Conservation (phyloP, 768 basidiomycete species). For the Holtermanniella nyarrowii region DNA sequence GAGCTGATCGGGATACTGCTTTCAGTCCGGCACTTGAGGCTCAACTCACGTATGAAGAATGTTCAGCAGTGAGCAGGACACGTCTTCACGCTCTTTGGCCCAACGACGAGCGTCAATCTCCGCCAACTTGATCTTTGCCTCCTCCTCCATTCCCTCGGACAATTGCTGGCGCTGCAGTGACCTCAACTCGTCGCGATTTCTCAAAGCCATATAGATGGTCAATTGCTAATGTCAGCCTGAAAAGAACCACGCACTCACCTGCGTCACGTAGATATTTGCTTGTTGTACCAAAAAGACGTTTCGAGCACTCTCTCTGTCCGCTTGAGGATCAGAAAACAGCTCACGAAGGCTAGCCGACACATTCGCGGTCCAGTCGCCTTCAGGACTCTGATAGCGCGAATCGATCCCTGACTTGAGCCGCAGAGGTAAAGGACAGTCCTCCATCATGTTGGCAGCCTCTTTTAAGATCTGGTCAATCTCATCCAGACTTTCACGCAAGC, state of each 20-base stretch:
- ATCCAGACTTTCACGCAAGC: slow-evolving; percentile 47
- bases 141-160: not conserved
- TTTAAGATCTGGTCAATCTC: slow-evolving; percentile 72
- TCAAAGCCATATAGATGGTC: slow-evolving; percentile 81
- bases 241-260: slow-evolving; percentile 47
- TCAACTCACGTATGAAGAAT: slow-evolving; percentile 45
- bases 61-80: slow-evolving; percentile 74
- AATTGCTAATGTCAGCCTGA: slow-evolving; percentile 85
- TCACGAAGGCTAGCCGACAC: slow-evolving; percentile 81
- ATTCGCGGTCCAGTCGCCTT: slow-evolving; percentile 19
- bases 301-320: slow-evolving; percentile 68
- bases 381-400: slow-evolving; percentile 13
- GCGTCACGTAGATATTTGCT: slow-evolving; percentile 83
- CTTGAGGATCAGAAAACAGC: slow-evolving; percentile 84
- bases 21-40: no score
- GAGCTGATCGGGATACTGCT: no score
- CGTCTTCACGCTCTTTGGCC: slow-evolving; percentile 64
- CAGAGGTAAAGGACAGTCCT: slow-evolving; percentile 57
- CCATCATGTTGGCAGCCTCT: slow-evolving; percentile 62
- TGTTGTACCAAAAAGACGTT: slow-evolving; percentile 89
- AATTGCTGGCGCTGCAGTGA: slow-evolving; percentile 47
- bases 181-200: slow-evolving; percentile 78
- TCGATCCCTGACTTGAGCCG: slow-evolving; percentile 48
- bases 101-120: not conserved
- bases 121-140: not conserved